Base-by-base conservation (phyloP, 495 filamentous ascomycete species). In the Neurospora sp. region DNA sequence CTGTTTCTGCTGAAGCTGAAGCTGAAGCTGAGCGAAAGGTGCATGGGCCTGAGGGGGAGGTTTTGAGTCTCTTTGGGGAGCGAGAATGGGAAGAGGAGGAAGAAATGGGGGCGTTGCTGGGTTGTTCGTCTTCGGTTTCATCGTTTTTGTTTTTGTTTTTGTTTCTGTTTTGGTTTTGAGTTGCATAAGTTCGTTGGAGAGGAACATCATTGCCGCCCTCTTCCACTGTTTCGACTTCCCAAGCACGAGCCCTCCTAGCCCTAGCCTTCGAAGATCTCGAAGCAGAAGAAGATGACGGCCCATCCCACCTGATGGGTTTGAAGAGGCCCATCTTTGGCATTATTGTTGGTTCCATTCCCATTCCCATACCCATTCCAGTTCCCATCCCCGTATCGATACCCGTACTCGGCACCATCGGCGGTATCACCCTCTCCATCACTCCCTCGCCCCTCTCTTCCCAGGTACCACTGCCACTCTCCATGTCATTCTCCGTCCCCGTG, bases 151-250 rank as follows among this genome's bases (percentile, higher is more conserved):
- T 5, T 49, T 4, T 10, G n/a, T 23, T 23, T 11, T 4, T 2
- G 4, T 5, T 54, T 5, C 3, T 10, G 1, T 20, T 27, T 23
- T 2, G 0, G n/a, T 54, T 12, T 54, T 6, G 46, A 0, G 0
- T 7, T 23, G 0, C 46, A 7, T 14, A 6, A 23, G 46, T 14
- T 27, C 44, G 44, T 10, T 4, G 44, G 9, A 11, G n/a, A 49
- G 0, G 44, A 10, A 11, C 8, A 49, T 49, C 0, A 4, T n/a
- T n/a, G n/a, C 0, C 4, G 0, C 1, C 4, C 3, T 11, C 44
- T 10, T 46, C 9, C 18, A 27, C n/a, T n/a, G n/a, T n/a, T 37
- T 37, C 35, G 5, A 7, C 2, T 60, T 27, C 20, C 49, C 49
- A 60, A 3, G 20, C 49, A 14, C 49, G 49, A 27, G 20, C 2